Conservation (phyloP, 2,329 filamentous ascomycete genomes). For the Coniochaeta sp. region DNA sequence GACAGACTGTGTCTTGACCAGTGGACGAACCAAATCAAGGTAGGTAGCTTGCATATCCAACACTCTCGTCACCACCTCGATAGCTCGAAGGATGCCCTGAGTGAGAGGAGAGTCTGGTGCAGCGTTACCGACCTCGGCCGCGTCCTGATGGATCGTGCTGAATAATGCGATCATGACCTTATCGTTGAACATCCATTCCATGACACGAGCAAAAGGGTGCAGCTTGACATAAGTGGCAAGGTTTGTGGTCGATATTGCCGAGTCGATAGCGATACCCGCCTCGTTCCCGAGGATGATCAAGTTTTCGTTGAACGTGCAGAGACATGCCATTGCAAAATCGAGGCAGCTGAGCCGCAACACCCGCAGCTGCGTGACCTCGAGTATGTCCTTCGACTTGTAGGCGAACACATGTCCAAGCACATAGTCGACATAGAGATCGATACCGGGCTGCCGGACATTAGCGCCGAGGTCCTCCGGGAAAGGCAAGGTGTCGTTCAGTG, state of each 20-base stretch:
- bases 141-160: conserved; percentile 68
- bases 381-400: conserved; percentile 55
- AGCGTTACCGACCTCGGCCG: conserved; percentile 63
- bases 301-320: conserved; percentile 89
- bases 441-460: conserved; percentile 68
- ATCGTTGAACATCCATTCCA: conserved; percentile 98
- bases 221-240: conserved; percentile 74
- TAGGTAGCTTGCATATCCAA: conserved; percentile 88
- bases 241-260: conserved; percentile 65
- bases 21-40: conserved; percentile 75
- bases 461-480: conserved; percentile 83
- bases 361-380: conserved; percentile 61
- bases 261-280: conserved; percentile 67
- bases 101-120: conserved; percentile 75
- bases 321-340: conserved; percentile 70
- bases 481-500: conserved; percentile 67
- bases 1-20: conserved; percentile 60
- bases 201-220: conserved; percentile 88
- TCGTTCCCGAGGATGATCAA: conserved; percentile 79
- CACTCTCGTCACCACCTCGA: conserved; percentile 77
- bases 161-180: conserved; percentile 77
- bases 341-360: conserved; percentile 75
- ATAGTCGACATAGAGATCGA: conserved; percentile 91
- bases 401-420: conserved; percentile 73
- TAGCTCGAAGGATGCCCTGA: conserved; percentile 67